Base-by-base conservation (phyloP, 139 green algal genomes). In the Chlamydomonas sp. region DNA sequence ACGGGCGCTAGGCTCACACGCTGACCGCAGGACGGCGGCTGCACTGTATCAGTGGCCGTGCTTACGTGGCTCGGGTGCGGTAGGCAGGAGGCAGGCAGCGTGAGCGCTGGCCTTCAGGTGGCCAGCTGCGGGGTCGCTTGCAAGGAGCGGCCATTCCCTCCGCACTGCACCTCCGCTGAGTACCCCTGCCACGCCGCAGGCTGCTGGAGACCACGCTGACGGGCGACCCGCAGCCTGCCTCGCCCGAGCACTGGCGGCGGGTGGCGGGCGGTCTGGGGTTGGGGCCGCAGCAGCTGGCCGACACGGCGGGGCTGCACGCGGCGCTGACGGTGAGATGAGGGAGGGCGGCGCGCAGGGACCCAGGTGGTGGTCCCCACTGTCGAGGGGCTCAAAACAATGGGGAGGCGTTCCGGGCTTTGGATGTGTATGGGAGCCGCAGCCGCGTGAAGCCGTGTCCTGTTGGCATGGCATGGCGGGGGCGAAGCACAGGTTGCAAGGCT, bases 211-310 rank as follows among this genome's bases (percentile, higher is more conserved):
- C 81, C 9, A 71, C n/a, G 60, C 68, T 86, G 71, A 63, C 69
- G 0, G 81, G 81, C 4, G 61, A 79, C 20, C 10, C 71, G 15
- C 20, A n/a, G 18, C 1, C 81, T 3, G 60, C 81, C 15, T 16
- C 67, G n/a, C 81, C 81, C 14, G 81, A 74, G 10, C 81, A 86
- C 81, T 78, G 68, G 69, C 71, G 63, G 68, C 20, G 81, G 69
- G 81, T 86, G 71, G 71, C 79, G 81, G 2, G 1, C 20, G n/a
- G 9, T 1, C 61, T 79, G 59, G 59, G 71, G 1, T 71, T 86
- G 1, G 79, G 60, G 18, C 1, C 16, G 72, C 10, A 31, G n/a
- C 81, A 86, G 72, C 17, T 79, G 71, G 61, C 59, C 57, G 81
- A 86, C 60, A 20, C 60, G 9, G 81, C 81, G n/a, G 81, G 20